Base-by-base conservation (phyloP, 2,329 filamentous ascomycete species). In the Sphaerulina musiva region DNA sequence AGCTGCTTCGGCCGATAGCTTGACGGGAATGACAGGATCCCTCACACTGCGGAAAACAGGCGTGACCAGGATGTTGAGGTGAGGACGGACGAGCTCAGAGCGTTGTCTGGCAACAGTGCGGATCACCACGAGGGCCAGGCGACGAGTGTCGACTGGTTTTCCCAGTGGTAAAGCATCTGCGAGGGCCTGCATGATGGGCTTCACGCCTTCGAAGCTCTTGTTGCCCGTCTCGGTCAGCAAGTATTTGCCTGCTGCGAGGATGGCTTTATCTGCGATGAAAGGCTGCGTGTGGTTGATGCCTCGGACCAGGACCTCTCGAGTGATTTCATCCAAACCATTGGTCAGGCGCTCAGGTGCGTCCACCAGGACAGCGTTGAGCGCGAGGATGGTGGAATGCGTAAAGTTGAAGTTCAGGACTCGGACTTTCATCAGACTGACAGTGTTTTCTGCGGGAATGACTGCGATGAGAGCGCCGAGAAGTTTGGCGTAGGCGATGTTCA, bases 1-100 rank as follows among this genome's bases (percentile, higher is more conserved):
- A 0, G 92, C 90, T 10, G 91, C 92, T 73, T 98, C 93, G 1
- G 93, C 92, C 0, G 92, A 86, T 29, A 98, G 79, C 73, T 98
- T 98, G 68, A 98, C 86, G 0, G 95, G 95, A 59, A 98, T 97
- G 5, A 97, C 84, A 8, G 84, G 78, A 70, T 98, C 93, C 55
- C 95, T 84, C 29, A 98, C 93, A 50, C 87, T 87, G 41, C 87
- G 84, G 70, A 98, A 98, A 43, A 97, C 80, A 1, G 90, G 84
- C 1, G 86, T 85, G 1, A 88, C 85, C n/a, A 98, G 80, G 2
- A 89, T 73, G 8, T 83, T 74, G 46, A 97, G 78, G 68, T 96
- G 90, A 11, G 91, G 88, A 29, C 88, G 83, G 38, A 92, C 81
- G 65, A 93, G 76, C 48, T 93, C 88, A 66, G 86, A 85, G 68